Base-by-base conservation (phyloP, 495 filamentous ascomycete species). In the Penicillium odoratum region DNA sequence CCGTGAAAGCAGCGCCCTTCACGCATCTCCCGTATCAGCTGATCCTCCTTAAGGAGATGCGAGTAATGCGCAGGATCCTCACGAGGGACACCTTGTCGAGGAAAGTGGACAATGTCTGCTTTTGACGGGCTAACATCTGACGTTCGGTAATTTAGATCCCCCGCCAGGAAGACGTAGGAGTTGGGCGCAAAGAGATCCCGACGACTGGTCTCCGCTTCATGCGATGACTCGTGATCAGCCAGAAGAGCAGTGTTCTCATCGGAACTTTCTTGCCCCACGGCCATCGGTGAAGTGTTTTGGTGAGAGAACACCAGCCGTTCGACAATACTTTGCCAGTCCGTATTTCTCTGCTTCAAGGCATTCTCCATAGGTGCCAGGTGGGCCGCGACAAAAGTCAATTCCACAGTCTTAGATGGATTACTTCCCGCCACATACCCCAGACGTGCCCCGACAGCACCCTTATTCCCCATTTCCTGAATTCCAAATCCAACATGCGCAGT, bases 141-240 rank as follows among this genome's bases (percentile, higher is more conserved):
- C 10, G 93, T 92, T 61, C 94, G 89, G 74, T 98, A 98, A 76
- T 98, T 98, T 51, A 98, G 81, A 71, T 98, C 94, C 48, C 94
- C 94, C 1, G 88, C 85, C 33, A 98, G 65, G 70, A 97, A 94
- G 26, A 96, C 73, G 65, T 93, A 85, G n/a, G 85, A 82, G 7
- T 80, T 80, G 2, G 90, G 85, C 30, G 82, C 81, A 74, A 90
- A 97, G 58, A 97, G 82, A 28, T 80, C 72, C 7, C 60, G 68
- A n/a, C 58, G 57, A 28, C 59, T 62, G 21, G 48, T 52, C 40
- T 60, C 57, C 4, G 58, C 28, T 21, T 70, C 64, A 25, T 60
- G 59, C 11, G 64, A 57, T 45, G 61, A 53, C 7, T 54, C 61
- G 3, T 67, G 64, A 5, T 58, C 57, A 9, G 46, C 47, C 2